Conservation (phyloP, 192 early-diverging fungal species). For the Entomortierella beljakovae region DNA sequence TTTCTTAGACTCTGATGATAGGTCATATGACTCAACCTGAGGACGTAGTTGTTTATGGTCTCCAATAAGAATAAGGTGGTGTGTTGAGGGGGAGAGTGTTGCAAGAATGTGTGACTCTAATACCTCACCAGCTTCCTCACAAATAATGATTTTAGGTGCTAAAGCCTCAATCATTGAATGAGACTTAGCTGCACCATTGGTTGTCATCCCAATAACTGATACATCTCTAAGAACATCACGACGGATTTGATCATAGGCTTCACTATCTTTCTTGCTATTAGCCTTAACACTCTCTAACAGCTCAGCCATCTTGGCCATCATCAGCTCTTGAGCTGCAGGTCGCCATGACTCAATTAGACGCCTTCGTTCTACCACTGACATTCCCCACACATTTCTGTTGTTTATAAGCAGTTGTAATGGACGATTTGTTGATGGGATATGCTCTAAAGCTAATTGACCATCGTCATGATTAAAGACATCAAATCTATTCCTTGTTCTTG, state of each 20-base stretch:
- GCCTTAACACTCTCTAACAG: constrained; percentile 24
- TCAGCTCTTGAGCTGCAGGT: constrained; percentile 14
- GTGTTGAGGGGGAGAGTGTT: constrained; percentile 55
- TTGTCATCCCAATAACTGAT: constrained; percentile 70
- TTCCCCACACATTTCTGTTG: constrained; percentile 58
- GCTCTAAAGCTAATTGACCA: not conserved
- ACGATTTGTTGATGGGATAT: constrained; percentile 7
- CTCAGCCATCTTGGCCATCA: constrained; percentile 22
- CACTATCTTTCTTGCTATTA: constrained; percentile 1
- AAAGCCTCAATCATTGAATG: constrained; percentile 55
- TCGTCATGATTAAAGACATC: not conserved
- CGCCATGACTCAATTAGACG: constrained; percentile 56
- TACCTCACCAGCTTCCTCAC: constrained; percentile 71
- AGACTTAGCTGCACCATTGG: constrained; percentile 67
- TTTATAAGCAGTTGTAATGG: constrained; percentile 7
- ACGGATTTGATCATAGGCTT: constrained; percentile 49
- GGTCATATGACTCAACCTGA: constrained; percentile 36
- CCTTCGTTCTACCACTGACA: constrained; percentile 58
- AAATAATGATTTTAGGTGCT: constrained; percentile 63
- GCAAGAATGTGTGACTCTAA: constrained; percentile 66
- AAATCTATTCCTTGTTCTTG: not conserved
- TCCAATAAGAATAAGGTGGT: constrained; percentile 69
- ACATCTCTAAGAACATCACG: constrained; percentile 31
- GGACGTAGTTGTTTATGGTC: constrained; percentile 56
- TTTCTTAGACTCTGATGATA: constrained; percentile 50